Evolutionary conservation across 768 basidiomycete species (phyloP).

Genomic region (Coprinellus aureogranulatus): DNA sequence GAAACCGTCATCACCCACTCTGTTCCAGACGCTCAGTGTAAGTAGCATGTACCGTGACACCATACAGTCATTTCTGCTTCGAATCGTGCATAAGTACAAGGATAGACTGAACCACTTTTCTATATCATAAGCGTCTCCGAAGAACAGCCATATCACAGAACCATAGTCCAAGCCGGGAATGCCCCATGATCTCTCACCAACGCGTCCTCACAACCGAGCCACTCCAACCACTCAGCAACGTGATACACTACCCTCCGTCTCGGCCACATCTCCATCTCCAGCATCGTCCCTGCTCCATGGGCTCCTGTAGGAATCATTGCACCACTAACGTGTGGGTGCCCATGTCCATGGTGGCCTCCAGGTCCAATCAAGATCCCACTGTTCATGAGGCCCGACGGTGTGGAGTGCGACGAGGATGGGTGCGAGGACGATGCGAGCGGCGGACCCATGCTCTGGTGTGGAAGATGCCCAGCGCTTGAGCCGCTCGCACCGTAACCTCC

Average conservation of each 20-base stretch:
- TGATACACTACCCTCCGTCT: conserved; percentile 50
- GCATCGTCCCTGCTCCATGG: not conserved
- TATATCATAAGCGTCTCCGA: too few relatives aligned
- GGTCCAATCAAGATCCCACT: not conserved
- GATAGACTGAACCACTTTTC: too few relatives aligned
- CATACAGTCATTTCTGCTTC: too few relatives aligned
- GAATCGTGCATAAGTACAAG: too few relatives aligned
- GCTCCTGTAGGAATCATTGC: too few relatives aligned
- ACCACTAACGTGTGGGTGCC: too few relatives aligned
- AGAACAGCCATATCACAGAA: not conserved
- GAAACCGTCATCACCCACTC: too few relatives aligned
- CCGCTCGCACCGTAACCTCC: not conserved
- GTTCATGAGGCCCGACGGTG: not conserved
- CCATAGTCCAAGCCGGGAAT: conserved; percentile 15
- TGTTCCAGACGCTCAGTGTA: too few relatives aligned
- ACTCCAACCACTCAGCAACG: conserved; percentile 61
- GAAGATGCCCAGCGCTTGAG: conserved; percentile 1
- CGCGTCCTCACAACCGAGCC: conserved; percentile 61
- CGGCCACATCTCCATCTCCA: conserved; percentile 57
- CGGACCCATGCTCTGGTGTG: not conserved
- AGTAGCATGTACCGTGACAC: too few relatives aligned
- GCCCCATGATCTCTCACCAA: conserved; percentile 24
- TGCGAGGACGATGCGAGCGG: not conserved
- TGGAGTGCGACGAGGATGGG: too few relatives aligned
- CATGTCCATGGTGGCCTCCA: not conserved